These are phyloP conservation scores for Blastomyces emzantsi DNA, from an alignment of 2,329 filamentous ascomycete species.

Conservation along the genomic window DNA sequence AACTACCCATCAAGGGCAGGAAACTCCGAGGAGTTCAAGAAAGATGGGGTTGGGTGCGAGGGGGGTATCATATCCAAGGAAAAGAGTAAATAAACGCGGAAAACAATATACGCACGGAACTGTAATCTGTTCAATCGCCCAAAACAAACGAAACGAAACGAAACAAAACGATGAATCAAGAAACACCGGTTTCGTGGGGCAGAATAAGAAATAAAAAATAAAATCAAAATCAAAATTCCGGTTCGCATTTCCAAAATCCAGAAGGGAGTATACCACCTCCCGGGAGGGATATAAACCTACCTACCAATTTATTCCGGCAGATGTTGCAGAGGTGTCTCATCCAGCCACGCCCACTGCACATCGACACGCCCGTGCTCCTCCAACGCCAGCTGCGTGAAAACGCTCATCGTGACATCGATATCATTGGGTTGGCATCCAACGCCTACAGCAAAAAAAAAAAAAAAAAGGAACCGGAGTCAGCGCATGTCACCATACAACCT, in stretches of 20 bases:
- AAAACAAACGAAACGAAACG: background rate
- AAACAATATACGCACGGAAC: background rate
- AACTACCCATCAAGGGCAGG: background rate
- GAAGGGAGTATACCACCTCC: background rate
- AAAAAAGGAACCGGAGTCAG: too few relatives aligned
- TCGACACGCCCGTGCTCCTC: constrained; percentile 39
- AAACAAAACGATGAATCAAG: constrained; percentile 2
- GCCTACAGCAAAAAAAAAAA: constrained; percentile 24
- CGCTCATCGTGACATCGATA: constrained; percentile 42
- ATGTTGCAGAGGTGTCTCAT: constrained; percentile 26
- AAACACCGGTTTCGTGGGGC: background rate
- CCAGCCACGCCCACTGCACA: constrained; percentile 45
- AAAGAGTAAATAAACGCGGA: background rate
- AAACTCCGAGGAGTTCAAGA: background rate
- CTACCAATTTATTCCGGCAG: constrained; percentile 7
- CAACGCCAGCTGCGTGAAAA: constrained; percentile 42
- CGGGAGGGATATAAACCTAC: background rate
- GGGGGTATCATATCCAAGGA: constrained; percentile 7
- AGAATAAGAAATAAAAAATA: background rate
- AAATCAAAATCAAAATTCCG: background rate
- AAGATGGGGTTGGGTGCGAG: background rate
- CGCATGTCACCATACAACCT: background rate
- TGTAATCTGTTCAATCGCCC: background rate
- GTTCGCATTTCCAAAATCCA: background rate
- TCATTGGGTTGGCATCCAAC: constrained; percentile 42